A percentile compares a stretch with the other conserved stretches of the same genome.
These are phyloP conservation scores for Comarum palustre DNA, from an alignment of 306 rosid genomes.

Conservation along the genomic window DNA sequence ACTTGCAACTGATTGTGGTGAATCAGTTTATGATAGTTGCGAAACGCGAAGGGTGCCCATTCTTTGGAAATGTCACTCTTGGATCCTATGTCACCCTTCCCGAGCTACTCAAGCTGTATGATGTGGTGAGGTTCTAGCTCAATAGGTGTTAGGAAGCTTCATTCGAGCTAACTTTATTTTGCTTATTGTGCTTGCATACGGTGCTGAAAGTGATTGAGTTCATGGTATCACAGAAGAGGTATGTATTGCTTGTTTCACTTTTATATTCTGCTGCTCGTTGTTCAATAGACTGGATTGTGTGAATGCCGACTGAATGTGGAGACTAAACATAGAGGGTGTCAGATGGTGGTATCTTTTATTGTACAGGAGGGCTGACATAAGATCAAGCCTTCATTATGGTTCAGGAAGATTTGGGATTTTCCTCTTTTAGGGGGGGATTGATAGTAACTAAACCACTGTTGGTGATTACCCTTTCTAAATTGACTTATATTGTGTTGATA, in stretches of 20 bases:
- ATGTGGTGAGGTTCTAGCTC: conserved; percentile 56
- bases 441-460: neutral
- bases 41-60: conserved; percentile 58
- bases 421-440: neutral
- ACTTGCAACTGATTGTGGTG: conserved; percentile 53
- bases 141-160: neutral
- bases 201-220: conserved; percentile 83
- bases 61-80: conserved; percentile 61
- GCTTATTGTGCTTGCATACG: conserved; percentile 66
- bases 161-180: conserved; percentile 6
- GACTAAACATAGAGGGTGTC: neutral
- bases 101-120: conserved; percentile 70
- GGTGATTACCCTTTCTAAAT: neutral
- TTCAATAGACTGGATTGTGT: neutral
- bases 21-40: conserved; percentile 44
- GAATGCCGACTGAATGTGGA: neutral
- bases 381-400: neutral
- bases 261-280: conserved; percentile 14
- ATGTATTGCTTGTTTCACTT: conserved; percentile 28
- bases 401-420: neutral
- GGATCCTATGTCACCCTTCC: conserved; percentile 36
- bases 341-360: neutral
- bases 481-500: neutral
- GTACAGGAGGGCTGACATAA: neutral
- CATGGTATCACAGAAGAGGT: conserved; percentile 88